A percentile compares a stretch with the other conserved stretches of the same genome.
Conservation (phyloP, 306 rosid species). For the Ormosia semicastrata region DNA sequence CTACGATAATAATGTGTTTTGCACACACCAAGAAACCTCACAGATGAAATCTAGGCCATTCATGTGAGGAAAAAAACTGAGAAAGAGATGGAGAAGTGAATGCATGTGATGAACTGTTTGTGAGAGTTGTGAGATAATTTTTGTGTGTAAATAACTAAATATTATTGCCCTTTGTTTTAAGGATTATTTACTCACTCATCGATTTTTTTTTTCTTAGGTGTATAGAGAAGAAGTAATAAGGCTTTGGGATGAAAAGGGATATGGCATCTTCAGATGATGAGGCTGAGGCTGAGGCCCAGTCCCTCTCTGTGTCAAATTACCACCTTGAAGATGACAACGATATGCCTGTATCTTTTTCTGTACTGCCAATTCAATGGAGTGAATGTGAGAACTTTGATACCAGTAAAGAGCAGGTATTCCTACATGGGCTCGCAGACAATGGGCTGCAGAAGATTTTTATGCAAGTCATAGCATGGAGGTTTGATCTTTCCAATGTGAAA, state of each 20-base stretch:
- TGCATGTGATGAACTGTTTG: too few relatives aligned
- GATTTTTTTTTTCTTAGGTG: not conserved
- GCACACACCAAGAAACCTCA: too few relatives aligned
- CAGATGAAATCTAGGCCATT: too few relatives aligned
- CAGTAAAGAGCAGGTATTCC: slow-evolving; percentile 26
- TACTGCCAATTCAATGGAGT: slow-evolving; percentile 69
- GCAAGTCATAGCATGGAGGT: slow-evolving; percentile 74
- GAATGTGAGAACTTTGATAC: slow-evolving; percentile 29
- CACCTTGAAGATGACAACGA: slow-evolving; percentile 54
- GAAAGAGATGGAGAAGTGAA: too few relatives aligned
- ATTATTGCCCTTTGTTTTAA: too few relatives aligned
- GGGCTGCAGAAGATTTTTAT: slow-evolving; percentile 51
- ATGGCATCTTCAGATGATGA: slow-evolving; percentile 68
- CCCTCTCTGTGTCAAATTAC: slow-evolving; percentile 51
- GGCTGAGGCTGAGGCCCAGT: slow-evolving; percentile 28
- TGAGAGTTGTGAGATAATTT: too few relatives aligned
- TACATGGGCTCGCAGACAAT: slow-evolving; percentile 52
- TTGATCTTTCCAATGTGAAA: slow-evolving; percentile 48
- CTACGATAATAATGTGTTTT: too few relatives aligned
- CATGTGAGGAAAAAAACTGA: too few relatives aligned
- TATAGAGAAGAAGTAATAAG: not conserved
- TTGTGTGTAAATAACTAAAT: too few relatives aligned
- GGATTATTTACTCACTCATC: too few relatives aligned
- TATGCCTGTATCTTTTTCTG: slow-evolving; percentile 53
- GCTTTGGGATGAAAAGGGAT: slow-evolving; percentile 20